Percentiles rank a stretch among this genome's conserved stretches.
Evolutionary conservation across 2,329 filamentous ascomycete species (phyloP).

Genomic region (Thelonectria olida): DNA sequence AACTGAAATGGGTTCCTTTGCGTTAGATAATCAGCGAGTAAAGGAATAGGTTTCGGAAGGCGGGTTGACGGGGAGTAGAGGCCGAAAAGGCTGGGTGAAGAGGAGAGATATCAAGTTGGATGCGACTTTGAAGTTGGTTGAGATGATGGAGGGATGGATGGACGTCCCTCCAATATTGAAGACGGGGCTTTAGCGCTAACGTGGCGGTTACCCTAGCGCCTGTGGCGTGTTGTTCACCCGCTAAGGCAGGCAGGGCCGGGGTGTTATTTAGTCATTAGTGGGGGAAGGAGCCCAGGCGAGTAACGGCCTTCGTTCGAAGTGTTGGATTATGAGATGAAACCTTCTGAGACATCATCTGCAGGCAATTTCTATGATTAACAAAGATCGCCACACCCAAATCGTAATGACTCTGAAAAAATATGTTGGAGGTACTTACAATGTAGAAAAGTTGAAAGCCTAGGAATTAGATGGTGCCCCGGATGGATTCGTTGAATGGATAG

Average conservation of each 20-base stretch:
- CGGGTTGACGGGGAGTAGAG: background rate
- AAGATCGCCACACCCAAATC: too few species aligned
- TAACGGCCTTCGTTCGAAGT: too few species aligned
- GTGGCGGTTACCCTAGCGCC: constrained; percentile 36
- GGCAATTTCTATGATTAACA: too few species aligned
- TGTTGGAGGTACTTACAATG: too few species aligned
- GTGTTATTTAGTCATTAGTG: background rate
- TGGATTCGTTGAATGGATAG: too few species aligned
- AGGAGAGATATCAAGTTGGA: constrained; percentile 17
- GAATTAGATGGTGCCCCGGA: too few species aligned
- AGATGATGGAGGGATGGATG: constrained; percentile 28
- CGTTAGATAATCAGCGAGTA: background rate
- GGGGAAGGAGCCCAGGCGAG: background rate
- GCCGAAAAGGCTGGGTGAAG: background rate
- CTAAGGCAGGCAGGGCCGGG: constrained; percentile 21
- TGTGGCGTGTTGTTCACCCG: constrained; percentile 30
- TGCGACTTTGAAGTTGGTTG: constrained; percentile 18
- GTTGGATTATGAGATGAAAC: background rate
- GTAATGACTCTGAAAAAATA: too few species aligned
- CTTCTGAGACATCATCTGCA: background rate
- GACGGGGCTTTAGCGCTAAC: constrained; percentile 28
- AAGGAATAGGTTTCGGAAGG: background rate
- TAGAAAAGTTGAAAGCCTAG: too few species aligned
- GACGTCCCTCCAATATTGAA: constrained; percentile 7
- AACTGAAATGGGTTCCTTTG: background rate